Conservation (phyloP, 2,329 filamentous ascomycete species). For the Hypoxylon sp. region DNA sequence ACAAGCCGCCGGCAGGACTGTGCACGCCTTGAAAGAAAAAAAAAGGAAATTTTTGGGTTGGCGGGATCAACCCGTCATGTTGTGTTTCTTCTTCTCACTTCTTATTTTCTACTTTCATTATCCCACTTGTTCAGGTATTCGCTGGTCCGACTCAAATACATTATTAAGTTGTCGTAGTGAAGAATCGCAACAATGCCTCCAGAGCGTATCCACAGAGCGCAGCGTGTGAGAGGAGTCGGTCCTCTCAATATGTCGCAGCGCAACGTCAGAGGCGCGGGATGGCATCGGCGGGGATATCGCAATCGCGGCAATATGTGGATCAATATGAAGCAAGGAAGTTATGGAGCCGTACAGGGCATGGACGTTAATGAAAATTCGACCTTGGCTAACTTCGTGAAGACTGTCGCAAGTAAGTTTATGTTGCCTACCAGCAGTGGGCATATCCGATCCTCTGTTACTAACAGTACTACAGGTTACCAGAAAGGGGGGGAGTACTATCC, state of each 20-base stretch:
- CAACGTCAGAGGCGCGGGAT: constrained; percentile 35
- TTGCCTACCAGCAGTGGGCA: not conserved
- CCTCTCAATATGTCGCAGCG: constrained; percentile 21
- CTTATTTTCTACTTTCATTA: not conserved
- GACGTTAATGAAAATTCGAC: constrained; percentile 40
- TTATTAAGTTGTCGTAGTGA: not conserved
- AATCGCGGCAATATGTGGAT: constrained; percentile 43
- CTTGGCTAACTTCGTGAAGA: constrained; percentile 27
- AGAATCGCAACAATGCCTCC: constrained; percentile 16
- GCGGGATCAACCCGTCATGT: not conserved
- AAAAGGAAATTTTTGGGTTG: not conserved
- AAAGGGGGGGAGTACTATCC: not conserved
- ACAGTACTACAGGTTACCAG: constrained; percentile 6
- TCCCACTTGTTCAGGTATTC: not conserved
- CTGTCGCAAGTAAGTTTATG: constrained; percentile 22
- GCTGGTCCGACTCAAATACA: not conserved
- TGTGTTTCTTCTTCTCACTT: not conserved
- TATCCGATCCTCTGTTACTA: not conserved
- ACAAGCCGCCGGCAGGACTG: not conserved
- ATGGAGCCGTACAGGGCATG: constrained; percentile 32
- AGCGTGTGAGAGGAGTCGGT: constrained; percentile 22
- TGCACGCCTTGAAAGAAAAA: not conserved
- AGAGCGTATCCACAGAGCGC: constrained; percentile 28
- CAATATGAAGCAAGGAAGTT: constrained; percentile 42
- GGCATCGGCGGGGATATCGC: constrained; percentile 44